Conservation (phyloP, 139 green algal genomes). For the Ettlia oleoabundans region DNA sequence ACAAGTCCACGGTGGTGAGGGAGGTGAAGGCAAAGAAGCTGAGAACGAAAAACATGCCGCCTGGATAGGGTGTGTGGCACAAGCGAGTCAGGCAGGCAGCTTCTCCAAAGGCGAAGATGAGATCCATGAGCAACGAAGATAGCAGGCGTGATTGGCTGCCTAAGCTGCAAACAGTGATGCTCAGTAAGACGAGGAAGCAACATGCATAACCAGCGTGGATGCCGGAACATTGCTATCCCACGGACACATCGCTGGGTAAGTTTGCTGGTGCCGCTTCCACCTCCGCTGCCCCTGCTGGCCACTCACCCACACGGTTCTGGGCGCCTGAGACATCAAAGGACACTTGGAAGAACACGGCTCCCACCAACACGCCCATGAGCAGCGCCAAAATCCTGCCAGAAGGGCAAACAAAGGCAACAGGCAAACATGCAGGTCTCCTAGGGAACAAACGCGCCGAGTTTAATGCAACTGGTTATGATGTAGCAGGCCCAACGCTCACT, state of each 20-base stretch:
- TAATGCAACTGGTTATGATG: too few relatives aligned
- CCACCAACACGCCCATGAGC: slow-evolving; percentile 68
- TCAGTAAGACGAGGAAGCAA: too few relatives aligned
- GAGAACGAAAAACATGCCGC: slow-evolving; percentile 83
- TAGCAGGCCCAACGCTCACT: too few relatives aligned
- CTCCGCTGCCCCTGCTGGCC: background rate
- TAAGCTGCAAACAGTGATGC: too few relatives aligned
- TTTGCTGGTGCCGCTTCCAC: too few relatives aligned
- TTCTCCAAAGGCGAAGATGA: background rate
- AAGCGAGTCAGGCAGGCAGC: background rate
- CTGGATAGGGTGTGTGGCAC: slow-evolving; percentile 33
- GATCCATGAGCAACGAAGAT: background rate
- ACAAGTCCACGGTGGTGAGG: slow-evolving; percentile 74
- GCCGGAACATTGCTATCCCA: too few relatives aligned
- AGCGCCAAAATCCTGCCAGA: slow-evolving; percentile 42
- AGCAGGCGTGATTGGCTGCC: too few relatives aligned
- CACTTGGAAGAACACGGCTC: slow-evolving; percentile 72
- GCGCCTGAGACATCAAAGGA: slow-evolving; percentile 61
- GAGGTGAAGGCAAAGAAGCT: slow-evolving; percentile 80
- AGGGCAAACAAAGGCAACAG: background rate
- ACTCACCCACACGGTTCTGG: slow-evolving; percentile 64
- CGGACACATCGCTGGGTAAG: too few relatives aligned
- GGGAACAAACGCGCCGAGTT: too few relatives aligned
- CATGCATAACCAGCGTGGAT: too few relatives aligned
- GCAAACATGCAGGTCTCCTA: too few relatives aligned